phyloP scores from a whole-genome alignment of 2,329 filamentous ascomycete genomes.

The Tolypocladium cylindrosporum region DNA sequence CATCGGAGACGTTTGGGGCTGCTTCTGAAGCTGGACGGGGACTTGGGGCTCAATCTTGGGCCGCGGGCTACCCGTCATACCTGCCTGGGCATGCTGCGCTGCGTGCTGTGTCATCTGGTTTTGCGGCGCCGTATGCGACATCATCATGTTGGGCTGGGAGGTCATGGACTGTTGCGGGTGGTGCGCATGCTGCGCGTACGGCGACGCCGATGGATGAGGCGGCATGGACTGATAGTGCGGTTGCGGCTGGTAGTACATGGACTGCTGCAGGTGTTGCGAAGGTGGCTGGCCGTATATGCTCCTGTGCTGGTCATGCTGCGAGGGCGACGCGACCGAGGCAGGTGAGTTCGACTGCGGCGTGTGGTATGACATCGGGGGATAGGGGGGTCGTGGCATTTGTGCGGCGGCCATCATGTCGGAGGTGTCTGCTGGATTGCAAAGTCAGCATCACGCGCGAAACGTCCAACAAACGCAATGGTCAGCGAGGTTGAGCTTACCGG shows the following conservation, averaged over 20 bases:
- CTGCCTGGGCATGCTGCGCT: constrained; percentile 42
- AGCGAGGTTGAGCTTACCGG: constrained; percentile 49
- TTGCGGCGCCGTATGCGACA: constrained; percentile 49
- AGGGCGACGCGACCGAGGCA: constrained; percentile 82
- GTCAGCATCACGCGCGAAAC: constrained; percentile 10
- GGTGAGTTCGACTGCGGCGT: constrained; percentile 93
- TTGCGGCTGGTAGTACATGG: constrained; percentile 65
- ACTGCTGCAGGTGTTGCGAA: constrained; percentile 66
- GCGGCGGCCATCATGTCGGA: constrained; percentile 59
- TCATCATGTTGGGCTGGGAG: constrained; percentile 56
- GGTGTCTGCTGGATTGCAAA: constrained; percentile 31
- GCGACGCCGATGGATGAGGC: constrained; percentile 47
- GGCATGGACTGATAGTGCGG: constrained; percentile 58
- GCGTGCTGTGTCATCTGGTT: constrained; percentile 50
- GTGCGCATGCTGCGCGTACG: constrained; percentile 50
- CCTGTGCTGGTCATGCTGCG: constrained; percentile 80
- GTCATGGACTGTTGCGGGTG: constrained; percentile 46
- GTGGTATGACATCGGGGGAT: constrained; percentile 84
- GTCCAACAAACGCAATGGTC: constrained; percentile 4
- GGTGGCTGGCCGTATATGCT: constrained; percentile 74
- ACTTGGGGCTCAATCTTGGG: constrained; percentile 55
- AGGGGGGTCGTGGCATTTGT: constrained; percentile 64
- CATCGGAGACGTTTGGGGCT: constrained; percentile 32
- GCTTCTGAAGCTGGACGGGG: constrained; percentile 50
- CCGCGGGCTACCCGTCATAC: constrained; percentile 52